Evolutionary conservation across 2,329 filamentous ascomycete genomes (phyloP).

Genomic region (Penicillium sp.): DNA sequence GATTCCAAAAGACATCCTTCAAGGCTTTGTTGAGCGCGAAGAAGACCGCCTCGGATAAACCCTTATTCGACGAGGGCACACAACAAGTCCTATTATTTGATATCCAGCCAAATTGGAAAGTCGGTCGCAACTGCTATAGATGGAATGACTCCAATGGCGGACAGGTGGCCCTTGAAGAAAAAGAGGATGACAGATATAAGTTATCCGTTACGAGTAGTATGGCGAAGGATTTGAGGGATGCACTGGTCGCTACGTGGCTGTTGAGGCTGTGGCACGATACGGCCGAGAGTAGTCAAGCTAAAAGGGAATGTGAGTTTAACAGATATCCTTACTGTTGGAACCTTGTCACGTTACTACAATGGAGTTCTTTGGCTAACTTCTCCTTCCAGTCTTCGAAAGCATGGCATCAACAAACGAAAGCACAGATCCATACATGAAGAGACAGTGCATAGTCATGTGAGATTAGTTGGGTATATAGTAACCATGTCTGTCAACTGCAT

Average conservation of each 20-base stretch:
- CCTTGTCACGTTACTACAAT: not conserved
- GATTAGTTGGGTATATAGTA: too few species aligned
- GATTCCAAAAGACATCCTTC: conserved; percentile 2
- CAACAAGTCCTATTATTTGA: conserved; percentile 1
- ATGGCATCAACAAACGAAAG: not conserved
- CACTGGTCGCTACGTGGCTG: conserved; percentile 15
- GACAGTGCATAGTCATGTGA: conserved; percentile 1
- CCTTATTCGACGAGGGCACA: not conserved
- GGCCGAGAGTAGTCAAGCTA: conserved; percentile 16
- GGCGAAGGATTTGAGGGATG: conserved; percentile 9
- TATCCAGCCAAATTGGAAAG: conserved; percentile 1
- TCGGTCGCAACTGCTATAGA: conserved; percentile 4
- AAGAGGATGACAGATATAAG: not conserved
- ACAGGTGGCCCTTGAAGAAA: conserved; percentile 3
- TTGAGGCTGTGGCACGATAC: conserved; percentile 15
- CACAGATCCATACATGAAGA: not conserved
- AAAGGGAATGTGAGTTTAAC: conserved; percentile 11
- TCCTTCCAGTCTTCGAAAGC: not conserved
- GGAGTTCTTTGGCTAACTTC: not conserved
- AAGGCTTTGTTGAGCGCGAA: not conserved
- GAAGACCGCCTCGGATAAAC: not conserved
- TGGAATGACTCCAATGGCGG: conserved; percentile 3
- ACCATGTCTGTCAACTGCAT: not conserved
- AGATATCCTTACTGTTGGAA: not conserved
- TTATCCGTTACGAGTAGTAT: conserved; percentile 5